Base-by-base conservation (phyloP, 345 rosid genomes). In the Dimocarpus longan region DNA sequence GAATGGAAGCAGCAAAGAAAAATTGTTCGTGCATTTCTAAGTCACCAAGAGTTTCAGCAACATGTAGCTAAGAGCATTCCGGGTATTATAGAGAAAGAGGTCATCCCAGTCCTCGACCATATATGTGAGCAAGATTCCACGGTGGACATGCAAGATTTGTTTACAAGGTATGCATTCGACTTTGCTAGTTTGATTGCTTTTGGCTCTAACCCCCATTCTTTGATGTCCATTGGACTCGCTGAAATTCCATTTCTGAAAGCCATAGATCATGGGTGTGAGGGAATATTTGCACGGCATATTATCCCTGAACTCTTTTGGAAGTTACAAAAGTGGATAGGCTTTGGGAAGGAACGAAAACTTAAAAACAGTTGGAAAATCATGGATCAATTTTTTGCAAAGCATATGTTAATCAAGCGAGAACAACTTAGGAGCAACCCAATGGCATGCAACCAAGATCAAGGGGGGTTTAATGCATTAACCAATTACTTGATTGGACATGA, bases 121-220 rank as follows among this genome's bases (percentile, higher is more conserved):
- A 71, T 65, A 4, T 32, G 63, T 24, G 15, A 68, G 22, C 9
- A 6, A 18, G 10, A 19, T 1, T 7, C 22, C 0, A 3, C 13
- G 22, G 26, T 59, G 0, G 12, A 78, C 62, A 26, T 82, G 56
- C 81, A 82, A 62, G 79, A 82, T 18, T 42, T 82, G 32, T 62
- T 82, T 9, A 57, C 74, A 3, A 68, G 84, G 39, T 82, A 68
- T 40, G 70, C 79, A 4, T 82, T 82, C 12, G 84, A 82, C 42
- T 59, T 70, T 21, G 78, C 76, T 6, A 67, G 81, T 50, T 5
- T 32, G 42, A 16, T 78, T 18, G 60, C 75, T 0, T 39, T 52
- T 0, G 81, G 81, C 5, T 68, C 39, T 5, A 77, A 78, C 24
- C 63, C 63, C 11, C n/a, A 59, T 59, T 59, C 63, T 8, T 19